These are phyloP conservation scores for Sporormia fimetaria DNA, from an alignment of 495 filamentous ascomycete genomes.

Conservation along the genomic window DNA sequence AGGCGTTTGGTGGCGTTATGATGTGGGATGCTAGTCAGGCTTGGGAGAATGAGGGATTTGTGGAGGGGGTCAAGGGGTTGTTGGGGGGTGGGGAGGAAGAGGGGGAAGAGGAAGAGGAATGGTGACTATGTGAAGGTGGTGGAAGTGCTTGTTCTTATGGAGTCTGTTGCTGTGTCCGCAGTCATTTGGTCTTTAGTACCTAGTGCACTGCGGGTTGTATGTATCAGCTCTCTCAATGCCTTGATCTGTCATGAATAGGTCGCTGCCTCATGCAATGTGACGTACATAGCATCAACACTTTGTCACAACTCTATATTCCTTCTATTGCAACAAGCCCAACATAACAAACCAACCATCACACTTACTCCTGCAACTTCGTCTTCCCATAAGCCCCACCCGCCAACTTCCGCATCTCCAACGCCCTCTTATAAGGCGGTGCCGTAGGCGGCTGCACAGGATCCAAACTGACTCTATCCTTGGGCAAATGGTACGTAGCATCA, in stretches of 20 bases:
- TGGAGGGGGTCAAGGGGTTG: constrained; percentile 8
- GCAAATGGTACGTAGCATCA: constrained; percentile 83
- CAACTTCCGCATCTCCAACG: constrained; percentile 70
- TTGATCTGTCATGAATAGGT: too few species aligned
- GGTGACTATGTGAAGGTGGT: too few species aligned
- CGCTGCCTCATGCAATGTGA: too few species aligned
- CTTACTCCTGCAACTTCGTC: constrained; percentile 39
- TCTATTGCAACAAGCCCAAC: too few species aligned
- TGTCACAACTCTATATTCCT: too few species aligned
- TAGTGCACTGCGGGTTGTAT: too few species aligned
- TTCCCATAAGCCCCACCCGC: constrained; percentile 75
- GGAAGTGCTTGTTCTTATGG: too few species aligned
- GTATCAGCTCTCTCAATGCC: too few species aligned
- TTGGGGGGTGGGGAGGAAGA: constrained; percentile 4
- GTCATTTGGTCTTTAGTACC: too few species aligned
- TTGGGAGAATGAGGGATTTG: constrained; percentile 16
- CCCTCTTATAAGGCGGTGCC: constrained; percentile 85
- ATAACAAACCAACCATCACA: not conserved
- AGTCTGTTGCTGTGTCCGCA: too few species aligned
- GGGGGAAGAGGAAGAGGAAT: constrained; percentile 3
- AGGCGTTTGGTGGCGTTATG: constrained; percentile 26
- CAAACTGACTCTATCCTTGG: constrained; percentile 62
- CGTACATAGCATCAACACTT: too few species aligned
- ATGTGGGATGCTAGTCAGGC: constrained; percentile 29
- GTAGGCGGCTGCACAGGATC: constrained; percentile 95